A percentile compares a stretch with the other conserved stretches of the same genome.
phyloP scores from a whole-genome alignment of 78 protist genomes.

The Paratrimastix pyriformis region DNA sequence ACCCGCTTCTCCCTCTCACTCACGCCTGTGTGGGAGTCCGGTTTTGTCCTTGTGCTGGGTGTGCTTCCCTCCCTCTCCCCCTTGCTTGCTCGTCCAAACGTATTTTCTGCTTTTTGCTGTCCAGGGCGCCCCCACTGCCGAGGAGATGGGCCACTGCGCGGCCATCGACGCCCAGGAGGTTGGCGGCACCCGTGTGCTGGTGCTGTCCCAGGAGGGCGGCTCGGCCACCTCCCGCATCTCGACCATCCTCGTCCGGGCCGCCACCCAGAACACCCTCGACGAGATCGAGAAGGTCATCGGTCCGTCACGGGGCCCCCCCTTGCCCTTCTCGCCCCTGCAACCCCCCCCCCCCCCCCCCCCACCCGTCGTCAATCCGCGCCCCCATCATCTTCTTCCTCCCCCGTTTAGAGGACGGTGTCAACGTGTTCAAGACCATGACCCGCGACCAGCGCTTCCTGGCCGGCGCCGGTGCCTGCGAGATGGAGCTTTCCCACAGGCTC shows the following conservation, averaged over 20 bases:
- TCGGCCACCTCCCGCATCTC: conserved; percentile 4
- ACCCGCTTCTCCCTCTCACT: too few relatives aligned
- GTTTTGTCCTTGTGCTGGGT: too few relatives aligned
- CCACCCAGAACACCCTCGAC: conserved; percentile 20
- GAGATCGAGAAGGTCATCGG: conserved; percentile 30
- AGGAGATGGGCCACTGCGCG: conserved; percentile 21
- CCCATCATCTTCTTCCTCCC: too few relatives aligned
- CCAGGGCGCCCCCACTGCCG: conserved; percentile 12
- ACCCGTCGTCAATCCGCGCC: too few relatives aligned
- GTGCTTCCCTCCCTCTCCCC: too few relatives aligned
- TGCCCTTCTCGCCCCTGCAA: too few relatives aligned
- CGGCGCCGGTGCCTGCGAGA: conserved; percentile 44
- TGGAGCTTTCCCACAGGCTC: conserved; percentile 20
- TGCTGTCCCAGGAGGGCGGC: conserved; percentile 14
- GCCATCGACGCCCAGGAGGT: conserved; percentile 6
- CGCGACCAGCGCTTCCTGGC: conserved; percentile 10
- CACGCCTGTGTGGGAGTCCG: too few relatives aligned
- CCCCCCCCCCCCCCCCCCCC: too few relatives aligned
- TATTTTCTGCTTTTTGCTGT: too few relatives aligned
- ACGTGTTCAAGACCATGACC: neutral
- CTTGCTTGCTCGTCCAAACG: too few relatives aligned
- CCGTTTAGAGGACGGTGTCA: conserved; percentile 40
- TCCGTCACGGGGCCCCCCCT: too few relatives aligned
- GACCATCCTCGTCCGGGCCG: conserved; percentile 27
- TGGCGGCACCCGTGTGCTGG: conserved; percentile 10